A percentile compares a stretch with the other conserved stretches of the same genome.
phyloP scores from a whole-genome alignment of 805 yeast genomes.

The Metschnikowia noctiluminum region DNA sequence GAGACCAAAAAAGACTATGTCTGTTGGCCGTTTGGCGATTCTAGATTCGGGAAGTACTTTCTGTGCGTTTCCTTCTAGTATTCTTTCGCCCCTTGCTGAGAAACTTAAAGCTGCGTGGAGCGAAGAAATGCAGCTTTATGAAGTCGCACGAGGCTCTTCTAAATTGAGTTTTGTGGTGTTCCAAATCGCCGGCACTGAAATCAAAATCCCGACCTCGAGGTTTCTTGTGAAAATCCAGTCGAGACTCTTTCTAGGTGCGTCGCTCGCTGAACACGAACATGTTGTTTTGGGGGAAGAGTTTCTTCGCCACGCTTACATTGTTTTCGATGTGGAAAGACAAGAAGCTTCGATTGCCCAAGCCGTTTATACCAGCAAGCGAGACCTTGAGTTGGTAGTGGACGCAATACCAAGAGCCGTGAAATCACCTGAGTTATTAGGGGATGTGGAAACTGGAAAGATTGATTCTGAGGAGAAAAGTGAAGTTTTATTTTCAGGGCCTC shows the following conservation, averaged over 20 bases:
- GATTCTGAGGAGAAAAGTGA: too few relatives aligned
- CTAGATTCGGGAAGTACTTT: constrained; percentile 55
- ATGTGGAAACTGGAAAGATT: not conserved
- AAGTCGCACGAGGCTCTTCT: not conserved
- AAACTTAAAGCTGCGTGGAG: constrained; percentile 1
- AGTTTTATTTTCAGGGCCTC: too few relatives aligned
- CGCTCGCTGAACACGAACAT: constrained; percentile 1
- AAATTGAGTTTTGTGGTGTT: not conserved
- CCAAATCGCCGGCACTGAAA: not conserved
- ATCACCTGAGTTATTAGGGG: not conserved
- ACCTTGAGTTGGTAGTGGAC: constrained; percentile 42
- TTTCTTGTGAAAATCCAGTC: not conserved
- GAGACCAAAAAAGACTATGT: not conserved
- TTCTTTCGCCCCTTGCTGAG: constrained; percentile 19
- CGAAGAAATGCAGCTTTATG: not conserved
- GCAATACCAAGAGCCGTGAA: constrained; percentile 19
- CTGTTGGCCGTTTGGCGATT: constrained; percentile 1
- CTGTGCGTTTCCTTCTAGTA: constrained; percentile 41
- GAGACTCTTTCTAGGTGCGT: constrained; percentile 25
- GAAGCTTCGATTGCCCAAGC: constrained; percentile 54
- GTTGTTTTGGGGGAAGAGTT: constrained; percentile 52
- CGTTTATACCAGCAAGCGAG: constrained; percentile 21
- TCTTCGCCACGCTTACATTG: constrained; percentile 60
- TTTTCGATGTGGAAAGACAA: constrained; percentile 58
- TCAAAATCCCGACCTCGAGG: not conserved